Conservation (phyloP, 2,329 filamentous ascomycete species). For the Periconia macrospinosa region DNA sequence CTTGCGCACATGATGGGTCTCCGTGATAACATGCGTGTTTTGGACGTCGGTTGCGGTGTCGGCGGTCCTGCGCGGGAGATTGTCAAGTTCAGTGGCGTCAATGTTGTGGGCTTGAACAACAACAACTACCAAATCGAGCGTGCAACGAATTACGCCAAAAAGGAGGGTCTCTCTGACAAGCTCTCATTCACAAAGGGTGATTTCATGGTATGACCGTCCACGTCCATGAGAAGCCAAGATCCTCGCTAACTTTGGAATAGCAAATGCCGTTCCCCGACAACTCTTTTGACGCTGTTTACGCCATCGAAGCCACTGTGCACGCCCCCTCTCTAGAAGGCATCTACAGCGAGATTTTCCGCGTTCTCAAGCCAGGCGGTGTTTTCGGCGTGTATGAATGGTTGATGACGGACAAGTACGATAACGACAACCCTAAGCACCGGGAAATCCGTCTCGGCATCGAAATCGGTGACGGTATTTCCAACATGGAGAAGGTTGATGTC, state of each 20-base stretch:
- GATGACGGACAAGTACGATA: constrained; percentile 96
- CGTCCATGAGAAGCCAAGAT: not conserved
- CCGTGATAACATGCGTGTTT: constrained; percentile 81
- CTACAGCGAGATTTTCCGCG: constrained; percentile 91
- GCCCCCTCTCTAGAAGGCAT: constrained; percentile 88
- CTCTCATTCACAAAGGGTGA: constrained; percentile 90
- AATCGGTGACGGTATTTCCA: constrained; percentile 93
- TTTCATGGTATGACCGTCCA: constrained; percentile 69
- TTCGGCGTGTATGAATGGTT: constrained; percentile 99
- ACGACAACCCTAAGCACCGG: constrained; percentile 81
- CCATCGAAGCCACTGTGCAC: constrained; percentile 95
- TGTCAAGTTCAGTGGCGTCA: constrained; percentile 88
- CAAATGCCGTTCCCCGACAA: constrained; percentile 95
- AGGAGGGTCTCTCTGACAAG: constrained; percentile 79
- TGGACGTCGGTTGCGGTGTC: constrained; percentile 96
- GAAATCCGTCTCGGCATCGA: constrained; percentile 93
- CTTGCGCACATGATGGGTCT: constrained; percentile 88
- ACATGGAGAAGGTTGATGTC: constrained; percentile 89
- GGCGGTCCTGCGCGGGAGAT: constrained; percentile 95
- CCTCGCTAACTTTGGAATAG: constrained; percentile 43
- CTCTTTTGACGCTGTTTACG: constrained; percentile 92
- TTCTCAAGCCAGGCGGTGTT: constrained; percentile 91
- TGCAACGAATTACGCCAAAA: constrained; percentile 79
- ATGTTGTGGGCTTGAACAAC: constrained; percentile 94
- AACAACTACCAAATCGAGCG: constrained; percentile 99